Percentiles rank a stretch among this genome's conserved stretches.
Conservation (phyloP, 192 early-diverging fungal genomes). For the Mortierella hygrophila region DNA sequence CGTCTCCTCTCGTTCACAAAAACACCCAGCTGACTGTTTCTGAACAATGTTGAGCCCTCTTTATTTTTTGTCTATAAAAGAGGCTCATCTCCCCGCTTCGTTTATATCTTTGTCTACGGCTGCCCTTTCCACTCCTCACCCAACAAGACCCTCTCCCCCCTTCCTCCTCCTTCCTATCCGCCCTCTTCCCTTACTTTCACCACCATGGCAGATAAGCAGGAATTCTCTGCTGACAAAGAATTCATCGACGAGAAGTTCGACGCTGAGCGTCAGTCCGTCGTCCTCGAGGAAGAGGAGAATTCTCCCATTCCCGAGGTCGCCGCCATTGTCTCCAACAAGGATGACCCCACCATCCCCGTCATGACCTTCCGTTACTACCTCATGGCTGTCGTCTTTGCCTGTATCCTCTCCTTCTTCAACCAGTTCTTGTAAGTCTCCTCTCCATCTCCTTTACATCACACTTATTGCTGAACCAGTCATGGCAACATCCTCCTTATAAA, state of each 20-base stretch:
- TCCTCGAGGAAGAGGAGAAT: constrained; percentile 59
- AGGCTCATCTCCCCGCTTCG: neutral
- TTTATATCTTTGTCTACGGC: constrained; percentile 15
- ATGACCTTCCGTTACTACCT: constrained; percentile 65
- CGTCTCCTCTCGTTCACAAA: neutral
- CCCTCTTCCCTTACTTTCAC: neutral
- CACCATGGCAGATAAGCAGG: constrained; percentile 29
- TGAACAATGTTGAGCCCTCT: neutral
- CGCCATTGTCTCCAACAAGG: constrained; percentile 61
- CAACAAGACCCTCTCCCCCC: constrained; percentile 10
- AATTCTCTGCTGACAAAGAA: constrained; percentile 30
- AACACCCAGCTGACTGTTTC: too few relatives aligned
- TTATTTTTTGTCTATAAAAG: constrained; percentile 8
- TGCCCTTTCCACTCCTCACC: neutral
- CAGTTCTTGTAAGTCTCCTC: constrained; percentile 52
- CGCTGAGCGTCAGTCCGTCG: constrained; percentile 19
- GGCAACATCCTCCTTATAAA: neutral
- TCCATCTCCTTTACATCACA: neutral
- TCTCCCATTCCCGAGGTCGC: constrained; percentile 65
- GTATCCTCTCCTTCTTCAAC: constrained; percentile 58
- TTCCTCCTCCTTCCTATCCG: neutral
- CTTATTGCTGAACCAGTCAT: neutral
- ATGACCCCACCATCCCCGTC: constrained; percentile 64
- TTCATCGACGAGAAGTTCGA: constrained; percentile 44
- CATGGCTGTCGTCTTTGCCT: constrained; percentile 58